Conservation (phyloP, 495 filamentous ascomycete genomes). For the Usnea hakonensis region DNA sequence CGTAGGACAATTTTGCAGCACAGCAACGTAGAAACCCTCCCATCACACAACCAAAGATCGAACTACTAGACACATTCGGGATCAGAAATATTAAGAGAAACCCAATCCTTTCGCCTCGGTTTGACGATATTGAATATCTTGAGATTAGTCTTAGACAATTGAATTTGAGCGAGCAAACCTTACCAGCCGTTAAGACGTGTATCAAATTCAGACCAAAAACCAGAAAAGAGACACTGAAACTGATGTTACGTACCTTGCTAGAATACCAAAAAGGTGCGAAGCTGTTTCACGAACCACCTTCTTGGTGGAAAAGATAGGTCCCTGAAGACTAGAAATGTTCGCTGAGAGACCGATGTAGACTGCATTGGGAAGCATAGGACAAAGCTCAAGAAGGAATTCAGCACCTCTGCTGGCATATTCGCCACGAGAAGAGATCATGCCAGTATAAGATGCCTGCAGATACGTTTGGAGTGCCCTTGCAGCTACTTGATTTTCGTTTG, state of each 20-base stretch:
- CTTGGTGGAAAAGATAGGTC: conserved; percentile 61
- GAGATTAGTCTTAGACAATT: background rate
- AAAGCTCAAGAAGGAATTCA: conserved; percentile 57
- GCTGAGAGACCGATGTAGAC: conserved; percentile 43
- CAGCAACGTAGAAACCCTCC: background rate
- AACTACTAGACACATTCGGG: background rate
- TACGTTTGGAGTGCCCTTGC: conserved; percentile 31
- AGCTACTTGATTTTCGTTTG: conserved; percentile 7
- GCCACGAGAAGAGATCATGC: conserved; percentile 44
- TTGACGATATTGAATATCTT: background rate
- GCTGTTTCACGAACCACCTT: conserved; percentile 52
- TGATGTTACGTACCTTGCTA: conserved; percentile 43
- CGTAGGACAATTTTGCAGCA: background rate
- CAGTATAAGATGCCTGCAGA: conserved; percentile 49
- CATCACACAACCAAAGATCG: background rate
- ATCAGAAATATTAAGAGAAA: background rate
- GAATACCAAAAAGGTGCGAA: conserved; percentile 67
- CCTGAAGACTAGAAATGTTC: conserved; percentile 43
- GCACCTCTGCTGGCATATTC: conserved; percentile 48
- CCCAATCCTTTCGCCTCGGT: too few species aligned
- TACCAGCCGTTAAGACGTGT: background rate
- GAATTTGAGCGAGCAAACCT: background rate
- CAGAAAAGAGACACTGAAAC: background rate
- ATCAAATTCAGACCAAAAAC: background rate
- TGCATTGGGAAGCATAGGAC: conserved; percentile 50